Evolutionary conservation across 306 rosid species (phyloP).

Genomic region (Castanea crenata): DNA sequence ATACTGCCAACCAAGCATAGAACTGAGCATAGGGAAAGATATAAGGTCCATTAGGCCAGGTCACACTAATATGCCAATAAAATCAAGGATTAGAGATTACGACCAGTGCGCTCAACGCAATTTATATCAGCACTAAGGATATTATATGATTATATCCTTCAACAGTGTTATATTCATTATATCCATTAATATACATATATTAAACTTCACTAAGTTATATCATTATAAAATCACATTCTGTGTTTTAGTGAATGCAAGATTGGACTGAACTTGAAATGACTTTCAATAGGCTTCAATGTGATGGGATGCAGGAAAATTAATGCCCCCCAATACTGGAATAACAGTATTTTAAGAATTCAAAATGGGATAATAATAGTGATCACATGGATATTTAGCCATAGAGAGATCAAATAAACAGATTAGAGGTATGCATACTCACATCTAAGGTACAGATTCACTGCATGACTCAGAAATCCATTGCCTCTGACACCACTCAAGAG

Average conservation of each 20-base stretch:
- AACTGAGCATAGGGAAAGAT: neutral
- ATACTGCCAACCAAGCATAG: neutral
- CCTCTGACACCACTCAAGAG: slow-evolving; percentile 67
- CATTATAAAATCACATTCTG: neutral
- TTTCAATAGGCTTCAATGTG: neutral
- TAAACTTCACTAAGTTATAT: neutral
- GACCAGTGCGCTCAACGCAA: neutral
- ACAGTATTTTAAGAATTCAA: neutral
- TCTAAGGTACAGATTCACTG: slow-evolving; percentile 84
- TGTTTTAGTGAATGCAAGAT: neutral
- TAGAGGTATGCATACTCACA: slow-evolving; percentile 49
- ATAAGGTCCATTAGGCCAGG: neutral
- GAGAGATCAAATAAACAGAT: neutral
- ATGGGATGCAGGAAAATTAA: neutral
- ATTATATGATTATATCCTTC: neutral
- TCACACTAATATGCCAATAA: neutral
- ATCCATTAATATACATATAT: neutral
- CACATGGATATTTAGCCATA: neutral
- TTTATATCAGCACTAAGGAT: neutral
- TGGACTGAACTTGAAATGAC: neutral
- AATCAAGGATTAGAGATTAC: neutral
- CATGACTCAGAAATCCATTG: slow-evolving; percentile 80
- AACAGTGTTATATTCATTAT: neutral
- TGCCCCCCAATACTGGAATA: neutral
- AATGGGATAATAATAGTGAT: neutral